Conservation (phyloP, 2,329 filamentous ascomycete species). For the Aschersonia sp. region DNA sequence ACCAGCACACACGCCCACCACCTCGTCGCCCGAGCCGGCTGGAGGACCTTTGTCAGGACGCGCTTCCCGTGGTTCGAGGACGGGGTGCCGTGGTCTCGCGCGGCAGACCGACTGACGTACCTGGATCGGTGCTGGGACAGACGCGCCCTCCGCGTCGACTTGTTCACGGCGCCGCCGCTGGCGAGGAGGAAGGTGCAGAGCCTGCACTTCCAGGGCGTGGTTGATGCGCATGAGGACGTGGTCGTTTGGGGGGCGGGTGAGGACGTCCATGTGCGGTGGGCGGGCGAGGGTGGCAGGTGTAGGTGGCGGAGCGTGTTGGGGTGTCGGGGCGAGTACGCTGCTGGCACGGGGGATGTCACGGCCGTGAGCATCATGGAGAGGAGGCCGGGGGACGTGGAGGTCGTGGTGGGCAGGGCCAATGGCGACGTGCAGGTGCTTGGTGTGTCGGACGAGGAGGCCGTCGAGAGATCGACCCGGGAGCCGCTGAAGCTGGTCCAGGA, state of each 20-base stretch:
- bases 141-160: slow-evolving; percentile 23
- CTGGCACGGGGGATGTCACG: slow-evolving; percentile 35
- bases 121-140: slow-evolving; percentile 39
- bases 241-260: slow-evolving; percentile 37
- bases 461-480: slow-evolving; percentile 9
- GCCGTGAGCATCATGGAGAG: slow-evolving; percentile 28
- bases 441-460: slow-evolving; percentile 5
- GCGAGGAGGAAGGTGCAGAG: slow-evolving; percentile 18
- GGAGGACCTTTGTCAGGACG: slow-evolving; percentile 32
- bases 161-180: slow-evolving; percentile 6
- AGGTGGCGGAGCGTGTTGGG: slow-evolving; percentile 26
- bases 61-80: slow-evolving; percentile 24
- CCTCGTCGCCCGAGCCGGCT: slow-evolving; percentile 27
- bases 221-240: slow-evolving; percentile 33
- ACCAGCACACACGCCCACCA: slow-evolving; percentile 23
- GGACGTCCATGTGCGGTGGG: slow-evolving; percentile 28
- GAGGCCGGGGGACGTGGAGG: slow-evolving; percentile 11
- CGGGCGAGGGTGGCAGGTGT: slow-evolving; percentile 12
- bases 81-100: slow-evolving; percentile 16
- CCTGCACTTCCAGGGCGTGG: slow-evolving; percentile 28
- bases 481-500: slow-evolving; percentile 5
- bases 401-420: slow-evolving; percentile 34
- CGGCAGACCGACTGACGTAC: slow-evolving; percentile 32
- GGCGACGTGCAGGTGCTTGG: slow-evolving; percentile 32
- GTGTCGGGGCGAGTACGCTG: slow-evolving; percentile 19